Base-by-base conservation (phyloP, 805 yeast species). In the Phaffomyces thermotolerans region DNA sequence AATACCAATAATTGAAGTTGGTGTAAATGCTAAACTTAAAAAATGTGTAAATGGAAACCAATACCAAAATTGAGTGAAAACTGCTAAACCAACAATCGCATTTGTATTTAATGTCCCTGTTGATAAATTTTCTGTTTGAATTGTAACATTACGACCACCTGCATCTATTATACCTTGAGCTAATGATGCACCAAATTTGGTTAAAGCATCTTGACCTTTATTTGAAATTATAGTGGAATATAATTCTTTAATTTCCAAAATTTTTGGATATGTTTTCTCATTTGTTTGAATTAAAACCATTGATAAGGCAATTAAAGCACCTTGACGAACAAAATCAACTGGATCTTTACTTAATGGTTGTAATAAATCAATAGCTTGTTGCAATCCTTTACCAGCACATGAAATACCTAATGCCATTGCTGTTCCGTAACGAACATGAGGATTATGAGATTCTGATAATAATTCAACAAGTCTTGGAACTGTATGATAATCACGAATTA, bases 111-210 rank as follows among this genome's bases (percentile, higher is more conserved):
- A 74, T 18, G 95, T 88, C 48, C 89, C 95, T 34, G 96, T 88
- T 53, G 89, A 90, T 22, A 80, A 58, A 62, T 90, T 87, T 64
- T 93, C 97, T 40, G 91, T 71, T 53, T 84, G 84, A 51, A 93
- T 89, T 0, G 98, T 89, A n/a, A 85, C 95, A 57, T 93, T 93
- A 61, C 98, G 80, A 12, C 99, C 99, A 66, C 99, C 97, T 10
- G 98, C 99, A 68, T 93, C 97, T 62, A 93, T 81, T 51, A 93
- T 91, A 64, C 99, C 99, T 69, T 91, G 97, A 13, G 96, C 91
- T 40, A 93, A 69, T 15, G 97, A 87, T 27, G 98, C 97, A 61
- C 99, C 99, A 66, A 91, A 93, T 68, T 89, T 90, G 34, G 98
- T 96, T 65, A 93, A 76, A 4, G 96, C 95, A 66, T 91, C 99